A percentile compares a stretch with the other conserved stretches of the same genome.
phyloP scores from a whole-genome alignment of 306 rosid genomes.

The Parietaria judaica region DNA sequence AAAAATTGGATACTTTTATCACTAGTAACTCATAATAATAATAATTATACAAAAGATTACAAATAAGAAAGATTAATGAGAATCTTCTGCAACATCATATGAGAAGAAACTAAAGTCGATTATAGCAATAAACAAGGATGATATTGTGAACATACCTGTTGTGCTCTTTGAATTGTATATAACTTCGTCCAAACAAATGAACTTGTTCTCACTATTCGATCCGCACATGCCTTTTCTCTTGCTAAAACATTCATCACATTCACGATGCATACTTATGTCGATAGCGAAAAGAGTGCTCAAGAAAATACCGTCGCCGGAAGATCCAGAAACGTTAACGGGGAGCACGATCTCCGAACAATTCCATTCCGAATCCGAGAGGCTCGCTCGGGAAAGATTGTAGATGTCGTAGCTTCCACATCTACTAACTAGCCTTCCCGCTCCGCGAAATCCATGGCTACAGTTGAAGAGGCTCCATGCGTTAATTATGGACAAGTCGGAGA shows the following conservation, averaged over 20 bases:
- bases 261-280: conserved; percentile 1
- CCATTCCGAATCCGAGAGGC: background rate
- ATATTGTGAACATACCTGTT: no score
- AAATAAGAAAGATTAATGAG: no score
- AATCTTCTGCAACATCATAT: no score
- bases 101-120: no score
- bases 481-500: background rate
- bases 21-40: no score
- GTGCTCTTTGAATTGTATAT: background rate
- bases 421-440: no score
- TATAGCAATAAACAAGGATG: no score
- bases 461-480: background rate
- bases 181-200: background rate
- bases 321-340: background rate
- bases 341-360: conserved; percentile 11
- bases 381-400: background rate
- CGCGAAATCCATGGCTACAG: no score
- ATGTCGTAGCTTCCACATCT: background rate
- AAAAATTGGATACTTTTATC: no score
- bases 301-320: conserved; percentile 20
- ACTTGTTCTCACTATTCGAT: background rate
- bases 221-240: no score
- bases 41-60: no score
- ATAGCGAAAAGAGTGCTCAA: background rate
- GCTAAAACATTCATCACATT: conserved; percentile 19